These are phyloP conservation scores for Adansonia grandidieri DNA, from an alignment of 441 rosid species.

Conservation along the genomic window DNA sequence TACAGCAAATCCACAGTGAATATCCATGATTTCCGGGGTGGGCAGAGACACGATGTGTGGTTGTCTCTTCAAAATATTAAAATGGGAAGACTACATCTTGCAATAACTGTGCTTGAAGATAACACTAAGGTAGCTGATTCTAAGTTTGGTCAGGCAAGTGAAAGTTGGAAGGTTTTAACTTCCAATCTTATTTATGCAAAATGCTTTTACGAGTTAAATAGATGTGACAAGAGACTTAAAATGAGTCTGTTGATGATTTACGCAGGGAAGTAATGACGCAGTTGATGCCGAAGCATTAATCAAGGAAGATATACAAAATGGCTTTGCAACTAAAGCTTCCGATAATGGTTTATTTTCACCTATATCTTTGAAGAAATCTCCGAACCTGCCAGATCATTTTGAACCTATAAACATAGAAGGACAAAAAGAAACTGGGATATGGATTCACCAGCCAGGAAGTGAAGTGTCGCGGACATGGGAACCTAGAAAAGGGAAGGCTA, in stretches of 20 bases:
- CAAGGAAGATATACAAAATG: constrained; percentile 50
- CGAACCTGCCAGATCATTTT: constrained; percentile 57
- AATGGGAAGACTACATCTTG: constrained; percentile 83
- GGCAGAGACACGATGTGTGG: constrained; percentile 82
- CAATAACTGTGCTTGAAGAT: constrained; percentile 65
- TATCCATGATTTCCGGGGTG: constrained; percentile 64
- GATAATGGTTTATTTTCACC: constrained; percentile 57
- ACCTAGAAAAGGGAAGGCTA: constrained; percentile 77
- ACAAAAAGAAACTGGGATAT: constrained; percentile 61
- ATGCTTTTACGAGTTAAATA: constrained; percentile 8
- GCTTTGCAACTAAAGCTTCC: constrained; percentile 41
- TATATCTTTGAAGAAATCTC: constrained; percentile 50
- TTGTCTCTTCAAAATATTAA: constrained; percentile 74
- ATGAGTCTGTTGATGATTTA: constrained; percentile 19
- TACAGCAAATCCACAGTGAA: constrained; percentile 69
- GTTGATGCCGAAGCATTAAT: constrained; percentile 42
- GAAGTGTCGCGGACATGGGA: constrained; percentile 81
- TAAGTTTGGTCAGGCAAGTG: background rate
- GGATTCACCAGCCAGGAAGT: constrained; percentile 42
- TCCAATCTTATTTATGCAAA: background rate
- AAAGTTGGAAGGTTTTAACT: constrained; percentile 13
- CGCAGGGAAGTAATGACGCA: constrained; percentile 44
- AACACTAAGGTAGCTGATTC: constrained; percentile 48
- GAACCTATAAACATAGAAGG: constrained; percentile 86
- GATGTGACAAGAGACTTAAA: background rate